Conservation (phyloP, 768 basidiomycete species). For the Mycena floridula region DNA sequence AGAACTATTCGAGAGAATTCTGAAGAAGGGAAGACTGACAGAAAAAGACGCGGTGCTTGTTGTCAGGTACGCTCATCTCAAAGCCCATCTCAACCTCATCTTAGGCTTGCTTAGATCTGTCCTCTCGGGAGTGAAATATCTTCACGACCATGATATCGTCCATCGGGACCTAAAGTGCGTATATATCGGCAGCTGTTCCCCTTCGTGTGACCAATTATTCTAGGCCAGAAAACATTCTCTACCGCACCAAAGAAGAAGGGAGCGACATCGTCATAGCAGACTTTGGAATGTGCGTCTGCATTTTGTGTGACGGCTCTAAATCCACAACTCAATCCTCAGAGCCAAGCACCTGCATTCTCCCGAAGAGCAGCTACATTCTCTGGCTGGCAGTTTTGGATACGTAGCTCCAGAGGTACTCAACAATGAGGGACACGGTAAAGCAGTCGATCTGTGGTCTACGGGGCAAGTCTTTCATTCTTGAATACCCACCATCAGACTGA, state of each 20-base stretch:
- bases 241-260: slow-evolving; percentile 65
- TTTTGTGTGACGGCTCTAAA: neutral
- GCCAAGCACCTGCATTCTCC: slow-evolving; percentile 76
- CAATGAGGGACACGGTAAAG: slow-evolving; percentile 81
- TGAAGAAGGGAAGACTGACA: slow-evolving; percentile 84
- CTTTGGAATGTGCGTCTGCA: slow-evolving; percentile 79
- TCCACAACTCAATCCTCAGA: slow-evolving; percentile 27
- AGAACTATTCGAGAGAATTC: slow-evolving; percentile 88
- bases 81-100: neutral
- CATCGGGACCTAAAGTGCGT: slow-evolving; percentile 91
- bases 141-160: slow-evolving; percentile 90
- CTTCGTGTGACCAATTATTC: neutral
- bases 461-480: slow-evolving; percentile 47
- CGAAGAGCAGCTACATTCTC: slow-evolving; percentile 61
- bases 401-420: slow-evolving; percentile 87
- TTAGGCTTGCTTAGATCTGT: slow-evolving; percentile 48
- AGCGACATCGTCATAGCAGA: slow-evolving; percentile 95
- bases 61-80: slow-evolving; percentile 44
- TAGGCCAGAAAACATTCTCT: slow-evolving; percentile 95
- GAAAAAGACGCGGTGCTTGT: slow-evolving; percentile 85
- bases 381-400: slow-evolving; percentile 84
- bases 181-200: neutral
- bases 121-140: slow-evolving; percentile 79
- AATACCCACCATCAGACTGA: neutral
- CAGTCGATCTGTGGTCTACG: slow-evolving; percentile 91